Evolutionary conservation across 345 rosid genomes (phyloP), one percentile per base, ranked within the genome.

Genomic region (Stellera chamaejasme): DNA sequence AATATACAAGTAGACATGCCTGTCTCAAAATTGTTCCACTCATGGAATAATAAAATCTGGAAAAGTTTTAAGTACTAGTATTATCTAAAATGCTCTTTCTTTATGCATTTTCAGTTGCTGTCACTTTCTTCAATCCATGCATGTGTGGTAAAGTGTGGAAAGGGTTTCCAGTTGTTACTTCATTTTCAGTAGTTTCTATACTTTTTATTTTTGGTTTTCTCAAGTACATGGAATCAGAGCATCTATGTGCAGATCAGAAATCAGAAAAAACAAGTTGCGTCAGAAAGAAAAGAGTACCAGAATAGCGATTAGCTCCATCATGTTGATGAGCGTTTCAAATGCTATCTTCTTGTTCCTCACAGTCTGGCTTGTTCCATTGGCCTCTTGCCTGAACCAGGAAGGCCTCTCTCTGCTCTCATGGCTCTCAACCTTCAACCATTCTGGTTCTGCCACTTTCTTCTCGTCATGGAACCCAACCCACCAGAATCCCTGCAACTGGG

Each of bases 361-460:
- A 49, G 51, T 80, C 64, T 68, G 68, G 52, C 62, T 77, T 48
- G 66, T 75, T 62, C 73, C 82, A 39, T 54, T 80, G 58, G 63
- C 64, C 45, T 70, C 75, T 52, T 76, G 81, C 14, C 56, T 82
- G 76, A 85, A 82, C 67, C 81, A 76, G 52, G 93, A 85, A 79
- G 93, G 88, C n/a, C 72, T 56, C 39, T 75, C 81, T 39, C 75
- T 85, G 2, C 82, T 79, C 58, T 82, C 92, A 66, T 85, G 92
- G 93, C 82, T 85, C 60, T 69, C 88, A 43, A 66, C 79, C 16
- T 77, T 79, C 66, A 69, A 76, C 64, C 74, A 82, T 55, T 73
- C 85, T 10, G 56, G 71, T 10, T 70, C 92, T 3, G 46, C 85
- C 23, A 27, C 67, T 48, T 72, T 74, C 63, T 82, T 82, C 82